Evolutionary conservation across 768 basidiomycete species (phyloP), one percentile per base, ranked within the genome.

Genomic region (Russula sp.): DNA sequence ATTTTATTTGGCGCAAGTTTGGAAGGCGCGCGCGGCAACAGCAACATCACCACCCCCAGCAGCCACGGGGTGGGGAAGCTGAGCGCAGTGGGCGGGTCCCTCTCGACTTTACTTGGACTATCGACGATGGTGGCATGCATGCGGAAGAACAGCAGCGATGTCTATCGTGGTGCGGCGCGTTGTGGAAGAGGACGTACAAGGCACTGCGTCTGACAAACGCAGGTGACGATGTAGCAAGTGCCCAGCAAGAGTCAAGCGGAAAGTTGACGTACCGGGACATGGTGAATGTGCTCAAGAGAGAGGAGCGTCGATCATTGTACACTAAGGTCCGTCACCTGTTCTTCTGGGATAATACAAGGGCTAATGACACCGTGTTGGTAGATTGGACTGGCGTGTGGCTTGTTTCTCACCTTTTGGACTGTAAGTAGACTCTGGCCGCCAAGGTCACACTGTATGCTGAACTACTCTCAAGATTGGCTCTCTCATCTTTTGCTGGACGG

Each of bases 361-460:
- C 31, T 40, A 2, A 59, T 10, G 37, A 45, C 16, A n/a, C 45
- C 14, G n/a, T n/a, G 62, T 31, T 16, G 13, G 37, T 59, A 79
- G 77, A 70, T 80, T 35, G 51, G 69, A 2, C 73, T 89, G 20
- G 84, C 86, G 0, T 82, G 83, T 76, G 54, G 71, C 0, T 66
- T 88, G 35, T 92, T 93, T 74, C 69, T 90, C 22, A 66, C 80
- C n/a, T 94, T 94, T 75, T 94, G 91, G 91, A 76, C 83, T 68
- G 86, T 88, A 63, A 63, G 80, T 71, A 16, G 48, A 34, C 50
- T 27, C 1, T 49, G 57, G 62, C 31, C 47, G 11, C 18, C 16
- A 14, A 6, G 51, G 14, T 31, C 42, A 32, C 13, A 47, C 16
- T 47, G 14, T 9, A 45, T 34, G 10, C 37, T 57, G 39, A 61